Evolutionary conservation across 768 basidiomycete genomes (phyloP).

Genomic region (Pleurotus platypus): DNA sequence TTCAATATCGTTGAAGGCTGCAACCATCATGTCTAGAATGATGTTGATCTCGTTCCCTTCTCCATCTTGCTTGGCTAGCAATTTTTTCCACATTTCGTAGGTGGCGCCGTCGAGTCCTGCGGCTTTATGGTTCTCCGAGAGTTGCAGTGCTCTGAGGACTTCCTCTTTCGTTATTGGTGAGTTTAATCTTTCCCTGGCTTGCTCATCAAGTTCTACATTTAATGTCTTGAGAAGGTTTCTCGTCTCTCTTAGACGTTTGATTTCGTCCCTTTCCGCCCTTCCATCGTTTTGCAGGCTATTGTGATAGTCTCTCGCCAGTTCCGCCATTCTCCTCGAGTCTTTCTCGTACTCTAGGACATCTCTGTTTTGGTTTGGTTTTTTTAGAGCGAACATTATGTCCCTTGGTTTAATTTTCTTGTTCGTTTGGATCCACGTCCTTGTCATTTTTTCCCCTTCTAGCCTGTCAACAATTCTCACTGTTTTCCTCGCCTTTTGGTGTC

Average conservation of each 20-base stretch:
- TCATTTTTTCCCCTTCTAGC: no score
- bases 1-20: conserved; percentile 25
- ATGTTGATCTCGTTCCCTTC: no score
- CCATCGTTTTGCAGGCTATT: background rate
- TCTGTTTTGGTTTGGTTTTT: background rate
- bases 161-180: no score
- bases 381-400: conserved; percentile 4
- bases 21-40: background rate
- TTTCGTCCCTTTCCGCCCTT: background rate
- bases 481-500: conserved; percentile 6
- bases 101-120: no score
- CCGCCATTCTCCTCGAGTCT: conserved; percentile 1
- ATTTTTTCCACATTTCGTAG: no score
- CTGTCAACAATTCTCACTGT: no score
- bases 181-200: no score
- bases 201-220: no score
- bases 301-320: conserved; percentile 1
- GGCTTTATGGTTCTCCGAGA: no score
- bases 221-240: no score
- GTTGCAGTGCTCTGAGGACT: no score
- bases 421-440: background rate
- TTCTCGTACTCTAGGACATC: background rate
- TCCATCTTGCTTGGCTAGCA: no score
- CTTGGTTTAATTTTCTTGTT: background rate
- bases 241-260: background rate